phyloP scores from a whole-genome alignment of 163 green algal species.

The Scenedesmus sp. region DNA sequence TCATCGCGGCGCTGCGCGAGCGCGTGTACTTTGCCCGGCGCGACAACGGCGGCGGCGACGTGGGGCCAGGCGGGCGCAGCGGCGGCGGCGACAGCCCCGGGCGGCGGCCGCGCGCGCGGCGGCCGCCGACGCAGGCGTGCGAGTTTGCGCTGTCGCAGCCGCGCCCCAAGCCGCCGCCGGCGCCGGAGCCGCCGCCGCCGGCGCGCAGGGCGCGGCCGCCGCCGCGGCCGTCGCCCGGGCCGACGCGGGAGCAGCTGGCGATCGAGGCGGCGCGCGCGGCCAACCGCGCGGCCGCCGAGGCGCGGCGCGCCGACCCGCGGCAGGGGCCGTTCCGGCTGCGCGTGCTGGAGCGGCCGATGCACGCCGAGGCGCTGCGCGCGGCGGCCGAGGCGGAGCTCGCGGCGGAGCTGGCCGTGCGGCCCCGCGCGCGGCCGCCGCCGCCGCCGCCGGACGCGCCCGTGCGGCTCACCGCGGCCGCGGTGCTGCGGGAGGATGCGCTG shows the following conservation, averaged over 20 bases:
- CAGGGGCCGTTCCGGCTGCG: constrained; percentile 55
- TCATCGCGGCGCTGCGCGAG: constrained; percentile 63
- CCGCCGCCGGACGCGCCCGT: constrained; percentile 62
- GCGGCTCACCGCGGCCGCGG: constrained; percentile 79
- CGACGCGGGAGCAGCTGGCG: constrained; percentile 69
- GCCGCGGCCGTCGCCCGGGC: constrained; percentile 52
- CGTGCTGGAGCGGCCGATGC: constrained; percentile 66
- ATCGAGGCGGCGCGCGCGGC: constrained; percentile 60
- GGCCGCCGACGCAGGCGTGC: too few species aligned
- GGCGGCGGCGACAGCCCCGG: neutral
- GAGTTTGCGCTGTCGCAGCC: constrained; percentile 54
- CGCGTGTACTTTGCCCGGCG: constrained; percentile 63
- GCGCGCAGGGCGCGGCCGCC: constrained; percentile 51
- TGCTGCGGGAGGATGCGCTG: constrained; percentile 83
- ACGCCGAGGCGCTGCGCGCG: constrained; percentile 60
- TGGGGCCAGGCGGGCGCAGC: constrained; percentile 22
- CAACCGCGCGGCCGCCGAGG: constrained; percentile 55
- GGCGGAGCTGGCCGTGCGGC: constrained; percentile 59
- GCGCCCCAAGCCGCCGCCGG: constrained; percentile 67
- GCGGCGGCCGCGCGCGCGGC: neutral
- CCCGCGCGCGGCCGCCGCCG: constrained; percentile 53
- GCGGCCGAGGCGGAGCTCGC: constrained; percentile 62
- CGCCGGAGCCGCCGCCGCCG: constrained; percentile 60
- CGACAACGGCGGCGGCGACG: neutral
- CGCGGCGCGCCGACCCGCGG: constrained; percentile 46